phyloP scores from a whole-genome alignment of 2,329 filamentous ascomycete genomes.

The Metarhizium robertsii region DNA sequence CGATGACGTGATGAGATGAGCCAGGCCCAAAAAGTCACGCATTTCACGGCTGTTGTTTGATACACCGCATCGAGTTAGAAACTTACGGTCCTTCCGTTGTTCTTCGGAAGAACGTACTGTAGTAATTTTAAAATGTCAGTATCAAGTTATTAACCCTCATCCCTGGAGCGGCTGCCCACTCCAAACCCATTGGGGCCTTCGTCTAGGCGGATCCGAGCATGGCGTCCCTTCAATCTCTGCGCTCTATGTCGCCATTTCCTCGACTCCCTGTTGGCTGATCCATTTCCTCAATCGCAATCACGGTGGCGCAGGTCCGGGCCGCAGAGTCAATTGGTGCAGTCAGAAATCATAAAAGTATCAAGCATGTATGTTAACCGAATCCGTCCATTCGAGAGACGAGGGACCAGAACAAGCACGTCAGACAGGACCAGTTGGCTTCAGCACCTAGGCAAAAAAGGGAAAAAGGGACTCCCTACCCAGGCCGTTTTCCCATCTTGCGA shows the following conservation, averaged over 20 bases:
- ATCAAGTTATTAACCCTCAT: too few relatives aligned
- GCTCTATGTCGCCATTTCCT: neutral
- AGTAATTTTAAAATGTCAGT: too few relatives aligned
- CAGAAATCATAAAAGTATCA: neutral
- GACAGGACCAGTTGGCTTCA: neutral
- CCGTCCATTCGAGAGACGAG: neutral
- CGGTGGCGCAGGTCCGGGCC: too few relatives aligned
- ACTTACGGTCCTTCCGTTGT: too few relatives aligned
- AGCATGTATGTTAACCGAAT: neutral
- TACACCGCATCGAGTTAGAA: too few relatives aligned
- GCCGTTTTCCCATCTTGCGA: neutral
- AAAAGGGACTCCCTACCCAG: neutral
- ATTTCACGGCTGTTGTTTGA: too few relatives aligned
- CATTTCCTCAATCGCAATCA: neutral
- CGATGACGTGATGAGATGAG: neutral
- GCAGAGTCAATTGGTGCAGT: neutral
- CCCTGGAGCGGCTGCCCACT: too few relatives aligned
- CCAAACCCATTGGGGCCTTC: neutral
- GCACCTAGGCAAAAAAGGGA: neutral
- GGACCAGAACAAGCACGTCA: neutral
- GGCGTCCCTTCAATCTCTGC: neutral
- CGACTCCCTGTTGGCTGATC: neutral
- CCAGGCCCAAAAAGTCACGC: neutral
- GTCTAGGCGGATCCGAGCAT: neutral
- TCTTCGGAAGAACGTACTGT: too few relatives aligned